A percentile compares a stretch with the other conserved stretches of the same genome.
These are phyloP conservation scores for Trichoderma sp. DNA, from an alignment of 2,329 filamentous ascomycete genomes.

Conservation along the genomic window DNA sequence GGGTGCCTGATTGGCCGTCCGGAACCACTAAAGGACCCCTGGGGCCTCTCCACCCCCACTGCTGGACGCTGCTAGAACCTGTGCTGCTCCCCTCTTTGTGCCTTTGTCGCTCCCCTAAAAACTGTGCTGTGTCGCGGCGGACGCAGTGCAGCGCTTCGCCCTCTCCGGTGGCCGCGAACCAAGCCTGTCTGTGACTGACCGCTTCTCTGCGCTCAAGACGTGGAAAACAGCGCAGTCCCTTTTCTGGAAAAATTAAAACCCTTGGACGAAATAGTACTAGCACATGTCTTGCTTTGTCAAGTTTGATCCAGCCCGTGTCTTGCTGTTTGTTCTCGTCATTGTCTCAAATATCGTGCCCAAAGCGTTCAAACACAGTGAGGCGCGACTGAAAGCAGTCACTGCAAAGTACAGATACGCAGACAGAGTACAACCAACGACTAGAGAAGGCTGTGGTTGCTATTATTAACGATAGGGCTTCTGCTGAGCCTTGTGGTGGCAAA, in stretches of 20 bases:
- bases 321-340: background rate
- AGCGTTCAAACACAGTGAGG: conserved; percentile 11
- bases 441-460: conserved; percentile 27
- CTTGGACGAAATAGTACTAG: background rate
- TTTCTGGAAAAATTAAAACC: background rate
- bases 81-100: background rate
- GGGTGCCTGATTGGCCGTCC: conserved; percentile 25
- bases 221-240: conserved; percentile 10
- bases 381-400: conserved; percentile 16
- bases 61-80: conserved; percentile 17
- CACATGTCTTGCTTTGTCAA: conserved; percentile 7
- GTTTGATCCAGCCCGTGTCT: background rate
- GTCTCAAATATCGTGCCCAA: background rate
- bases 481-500: conserved; percentile 24
- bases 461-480: conserved; percentile 19
- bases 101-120: background rate
- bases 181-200: conserved; percentile 23
- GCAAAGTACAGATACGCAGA: conserved; percentile 11
- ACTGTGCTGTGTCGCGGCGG: conserved; percentile 4
- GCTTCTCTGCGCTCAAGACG: conserved; percentile 22
- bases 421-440: background rate
- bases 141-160: conserved; percentile 21
- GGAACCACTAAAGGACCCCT: conserved; percentile 22
- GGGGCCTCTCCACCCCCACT: conserved; percentile 23
- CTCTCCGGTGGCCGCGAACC: conserved; percentile 4